Conservation (phyloP, 345 rosid genomes). For the Luvunga scandens region DNA sequence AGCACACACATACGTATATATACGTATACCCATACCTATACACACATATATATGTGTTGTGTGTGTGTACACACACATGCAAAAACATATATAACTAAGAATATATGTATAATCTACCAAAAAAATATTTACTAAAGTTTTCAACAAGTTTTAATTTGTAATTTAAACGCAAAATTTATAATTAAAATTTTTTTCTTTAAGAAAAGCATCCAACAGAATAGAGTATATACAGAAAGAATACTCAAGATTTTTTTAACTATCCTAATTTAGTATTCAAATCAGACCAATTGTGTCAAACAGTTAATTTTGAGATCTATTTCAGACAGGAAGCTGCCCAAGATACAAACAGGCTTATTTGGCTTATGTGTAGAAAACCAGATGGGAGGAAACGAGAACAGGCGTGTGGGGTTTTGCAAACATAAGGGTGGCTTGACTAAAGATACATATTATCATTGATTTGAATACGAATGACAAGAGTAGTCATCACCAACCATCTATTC, state of each 20-base stretch:
- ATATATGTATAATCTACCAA: no score
- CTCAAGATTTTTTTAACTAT: neutral
- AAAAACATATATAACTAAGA: neutral
- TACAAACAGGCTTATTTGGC: no score
- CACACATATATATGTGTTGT: no score
- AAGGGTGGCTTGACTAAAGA: neutral
- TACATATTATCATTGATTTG: neutral
- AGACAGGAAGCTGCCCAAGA: neutral
- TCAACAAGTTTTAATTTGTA: neutral
- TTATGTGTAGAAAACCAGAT: neutral
- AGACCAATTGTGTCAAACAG: neutral
- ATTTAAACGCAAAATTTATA: no score
- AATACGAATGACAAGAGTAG: neutral
- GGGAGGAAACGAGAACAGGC: neutral
- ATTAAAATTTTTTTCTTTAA: no score
- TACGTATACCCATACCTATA: no score
- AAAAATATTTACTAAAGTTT: neutral
- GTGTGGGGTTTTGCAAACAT: neutral
- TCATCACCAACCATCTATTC: neutral
- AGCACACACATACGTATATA: neutral
- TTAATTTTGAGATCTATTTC: neutral
- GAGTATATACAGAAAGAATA: no score
- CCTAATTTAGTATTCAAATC: neutral
- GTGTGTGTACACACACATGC: neutral
- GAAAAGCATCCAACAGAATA: neutral